phyloP scores from a whole-genome alignment of 371 early-diverging fungal genomes.

The Choanephora cucurbitarum region DNA sequence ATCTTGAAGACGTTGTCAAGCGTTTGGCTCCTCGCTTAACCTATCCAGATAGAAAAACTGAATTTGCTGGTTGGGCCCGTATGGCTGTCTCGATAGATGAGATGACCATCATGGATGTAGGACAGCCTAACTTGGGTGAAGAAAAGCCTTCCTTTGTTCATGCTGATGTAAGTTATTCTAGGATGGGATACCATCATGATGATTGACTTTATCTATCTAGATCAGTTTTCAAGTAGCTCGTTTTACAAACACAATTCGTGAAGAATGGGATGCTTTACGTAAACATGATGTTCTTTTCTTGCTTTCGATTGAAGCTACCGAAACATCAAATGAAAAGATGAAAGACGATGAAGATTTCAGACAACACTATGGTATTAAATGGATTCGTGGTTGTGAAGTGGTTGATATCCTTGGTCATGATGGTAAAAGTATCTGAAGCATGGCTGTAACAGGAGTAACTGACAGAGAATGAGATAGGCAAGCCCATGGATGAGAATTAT shows the following conservation, averaged over 20 bases:
- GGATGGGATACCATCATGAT: not conserved
- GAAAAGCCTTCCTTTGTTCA: constrained; percentile 71
- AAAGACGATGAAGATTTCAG: constrained; percentile 58
- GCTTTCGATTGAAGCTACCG: constrained; percentile 68
- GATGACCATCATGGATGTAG: constrained; percentile 72
- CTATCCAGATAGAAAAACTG: constrained; percentile 61
- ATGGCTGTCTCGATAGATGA: constrained; percentile 80
- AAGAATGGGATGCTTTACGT: constrained; percentile 89
- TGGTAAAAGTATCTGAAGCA: too few species aligned
- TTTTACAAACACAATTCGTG: constrained; percentile 70
- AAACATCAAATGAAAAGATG: constrained; percentile 44
- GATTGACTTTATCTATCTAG: constrained; percentile 10
- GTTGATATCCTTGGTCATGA: constrained; percentile 74
- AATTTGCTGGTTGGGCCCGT: constrained; percentile 90
- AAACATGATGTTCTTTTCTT: constrained; percentile 85
- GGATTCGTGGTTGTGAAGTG: constrained; percentile 88
- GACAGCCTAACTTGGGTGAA: constrained; percentile 77
- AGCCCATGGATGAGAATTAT: constrained; percentile 58
- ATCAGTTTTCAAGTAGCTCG: constrained; percentile 59
- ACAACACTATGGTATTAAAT: constrained; percentile 73
- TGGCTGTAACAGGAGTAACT: too few species aligned
- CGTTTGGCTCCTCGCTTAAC: constrained; percentile 73
- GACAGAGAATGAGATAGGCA: constrained; percentile 34
- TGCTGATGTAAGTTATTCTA: constrained; percentile 62
- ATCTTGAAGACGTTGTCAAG: constrained; percentile 85